Conservation (phyloP, 2,329 filamentous ascomycete genomes). For the Alternaria sp. region DNA sequence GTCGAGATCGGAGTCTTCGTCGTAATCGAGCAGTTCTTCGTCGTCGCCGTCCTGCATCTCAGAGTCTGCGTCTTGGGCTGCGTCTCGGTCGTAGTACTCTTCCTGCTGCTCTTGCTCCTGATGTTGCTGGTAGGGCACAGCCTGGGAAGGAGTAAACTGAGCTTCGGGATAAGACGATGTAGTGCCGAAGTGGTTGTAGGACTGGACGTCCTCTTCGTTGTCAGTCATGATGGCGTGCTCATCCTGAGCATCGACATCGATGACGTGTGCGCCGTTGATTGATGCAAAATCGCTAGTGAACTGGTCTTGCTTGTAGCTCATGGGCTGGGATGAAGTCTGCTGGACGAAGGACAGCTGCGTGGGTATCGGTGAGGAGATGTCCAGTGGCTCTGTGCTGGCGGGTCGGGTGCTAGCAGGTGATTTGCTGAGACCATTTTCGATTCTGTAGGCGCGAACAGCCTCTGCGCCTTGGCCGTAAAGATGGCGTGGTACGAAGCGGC, state of each 20-base stretch:
- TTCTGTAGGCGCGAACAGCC: conserved; percentile 36
- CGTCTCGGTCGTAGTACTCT: not conserved
- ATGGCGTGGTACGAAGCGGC: conserved; percentile 45
- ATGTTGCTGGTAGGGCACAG: not conserved
- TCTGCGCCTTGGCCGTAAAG: conserved; percentile 44
- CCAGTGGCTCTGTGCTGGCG: conserved; percentile 26
- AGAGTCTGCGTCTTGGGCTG: conserved; percentile 18
- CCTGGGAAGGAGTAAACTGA: not conserved
- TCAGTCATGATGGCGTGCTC: conserved; percentile 9
- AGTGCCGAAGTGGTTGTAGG: conserved; percentile 3
- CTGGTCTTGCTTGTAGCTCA: conserved; percentile 12
- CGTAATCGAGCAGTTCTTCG: conserved; percentile 9
- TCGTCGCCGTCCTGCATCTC: conserved; percentile 19
- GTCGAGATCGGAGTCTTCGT: not conserved
- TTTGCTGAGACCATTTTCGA: conserved; percentile 23
- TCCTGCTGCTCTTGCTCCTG: not conserved
- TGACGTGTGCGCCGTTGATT: conserved; percentile 11
- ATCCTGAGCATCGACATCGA: conserved; percentile 16
- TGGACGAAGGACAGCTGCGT: conserved; percentile 27
- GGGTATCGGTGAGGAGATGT: conserved; percentile 31
- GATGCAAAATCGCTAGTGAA: conserved; percentile 18
- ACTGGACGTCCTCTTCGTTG: conserved; percentile 19
- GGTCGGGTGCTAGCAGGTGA: conserved; percentile 21
- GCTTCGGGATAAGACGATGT: not conserved
- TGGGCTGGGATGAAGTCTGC: conserved; percentile 10